Percentiles rank a stretch among this genome's conserved stretches.
Conservation (phyloP, 805 yeast genomes). For the Spathaspora passalidarum region DNA sequence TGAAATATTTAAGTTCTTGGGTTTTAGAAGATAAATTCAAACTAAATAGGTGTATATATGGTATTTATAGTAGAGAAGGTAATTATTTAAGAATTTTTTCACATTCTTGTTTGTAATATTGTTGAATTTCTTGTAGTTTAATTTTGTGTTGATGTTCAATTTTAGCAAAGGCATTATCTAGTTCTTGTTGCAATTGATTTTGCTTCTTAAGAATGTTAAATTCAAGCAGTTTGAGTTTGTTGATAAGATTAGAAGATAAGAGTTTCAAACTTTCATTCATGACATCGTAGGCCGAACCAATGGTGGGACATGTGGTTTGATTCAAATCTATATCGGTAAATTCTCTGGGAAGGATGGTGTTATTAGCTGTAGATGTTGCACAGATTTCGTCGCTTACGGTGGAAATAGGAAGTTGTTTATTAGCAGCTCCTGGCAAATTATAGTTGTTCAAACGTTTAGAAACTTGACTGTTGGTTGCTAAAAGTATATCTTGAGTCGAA, state of each 20-base stretch:
- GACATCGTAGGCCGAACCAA: conserved; percentile 3
- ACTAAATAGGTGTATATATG: neutral
- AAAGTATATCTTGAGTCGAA: neutral
- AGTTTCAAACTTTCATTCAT: conserved; percentile 11
- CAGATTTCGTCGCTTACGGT: neutral
- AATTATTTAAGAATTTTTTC: conserved; percentile 4
- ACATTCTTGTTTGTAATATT: conserved; percentile 8
- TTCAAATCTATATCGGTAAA: neutral
- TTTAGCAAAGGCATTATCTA: conserved; percentile 11
- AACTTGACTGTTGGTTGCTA: neutral
- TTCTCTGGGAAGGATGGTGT: neutral
- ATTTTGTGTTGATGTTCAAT: conserved; percentile 7
- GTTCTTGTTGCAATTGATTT: conserved; percentile 10
- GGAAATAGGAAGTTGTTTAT: conserved; percentile 1
- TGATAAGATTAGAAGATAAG: conserved; percentile 10
- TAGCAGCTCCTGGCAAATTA: no score
- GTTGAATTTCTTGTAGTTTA: conserved; percentile 7
- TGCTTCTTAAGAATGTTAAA: conserved; percentile 8
- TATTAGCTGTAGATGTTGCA: conserved; percentile 1
- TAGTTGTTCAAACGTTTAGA: no score
- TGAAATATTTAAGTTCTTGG: conserved; percentile 31
- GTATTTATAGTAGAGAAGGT: neutral
- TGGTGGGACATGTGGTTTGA: conserved; percentile 1
- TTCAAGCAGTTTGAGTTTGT: conserved; percentile 12
- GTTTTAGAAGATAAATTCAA: conserved; percentile 13